These are phyloP conservation scores for Clitopilus hobsonii DNA, from an alignment of 768 basidiomycete genomes.

Conservation along the genomic window DNA sequence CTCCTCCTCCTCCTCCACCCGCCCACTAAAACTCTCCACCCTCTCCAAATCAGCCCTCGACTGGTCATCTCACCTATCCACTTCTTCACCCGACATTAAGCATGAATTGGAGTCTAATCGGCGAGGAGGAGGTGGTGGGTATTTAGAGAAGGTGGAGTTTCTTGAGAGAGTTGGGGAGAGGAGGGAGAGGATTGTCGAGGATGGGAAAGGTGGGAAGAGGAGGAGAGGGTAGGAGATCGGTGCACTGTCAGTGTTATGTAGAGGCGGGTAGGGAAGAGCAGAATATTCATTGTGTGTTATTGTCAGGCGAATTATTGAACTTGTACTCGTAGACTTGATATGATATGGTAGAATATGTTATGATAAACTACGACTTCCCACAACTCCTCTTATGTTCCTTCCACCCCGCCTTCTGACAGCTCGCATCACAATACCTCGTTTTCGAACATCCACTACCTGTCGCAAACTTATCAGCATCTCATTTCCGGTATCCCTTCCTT, in stretches of 20 bases:
- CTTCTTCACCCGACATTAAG: slow-evolving; percentile 36
- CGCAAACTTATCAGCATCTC: too few relatives aligned
- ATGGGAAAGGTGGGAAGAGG: slow-evolving; percentile 52
- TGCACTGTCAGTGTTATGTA: slow-evolving; percentile 8
- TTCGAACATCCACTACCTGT: slow-evolving; percentile 21
- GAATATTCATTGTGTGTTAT: too few relatives aligned
- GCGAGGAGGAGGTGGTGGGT: slow-evolving; percentile 71
- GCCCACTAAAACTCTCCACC: slow-evolving; percentile 76
- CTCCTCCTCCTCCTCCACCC: slow-evolving; percentile 38
- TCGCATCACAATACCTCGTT: slow-evolving; percentile 35
- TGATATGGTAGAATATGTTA: too few relatives aligned
- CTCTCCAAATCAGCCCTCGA: slow-evolving; percentile 87
- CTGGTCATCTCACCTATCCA: slow-evolving; percentile 65
- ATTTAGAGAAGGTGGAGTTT: slow-evolving; percentile 83
- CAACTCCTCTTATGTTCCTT: slow-evolving; percentile 32
- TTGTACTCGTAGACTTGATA: not conserved
- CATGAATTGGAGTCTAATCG: slow-evolving; percentile 76
- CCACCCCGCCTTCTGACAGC: slow-evolving; percentile 36
- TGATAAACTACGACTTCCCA: not conserved
- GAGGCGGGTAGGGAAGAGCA: not conserved
- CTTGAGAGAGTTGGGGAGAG: slow-evolving; percentile 70
- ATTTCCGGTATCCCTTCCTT: too few relatives aligned
- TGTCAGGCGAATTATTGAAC: not conserved
- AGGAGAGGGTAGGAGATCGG: slow-evolving; percentile 18
- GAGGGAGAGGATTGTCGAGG: slow-evolving; percentile 60